Conservation (phyloP, 2,329 filamentous ascomycete genomes). For the Pyricularia sp. region DNA sequence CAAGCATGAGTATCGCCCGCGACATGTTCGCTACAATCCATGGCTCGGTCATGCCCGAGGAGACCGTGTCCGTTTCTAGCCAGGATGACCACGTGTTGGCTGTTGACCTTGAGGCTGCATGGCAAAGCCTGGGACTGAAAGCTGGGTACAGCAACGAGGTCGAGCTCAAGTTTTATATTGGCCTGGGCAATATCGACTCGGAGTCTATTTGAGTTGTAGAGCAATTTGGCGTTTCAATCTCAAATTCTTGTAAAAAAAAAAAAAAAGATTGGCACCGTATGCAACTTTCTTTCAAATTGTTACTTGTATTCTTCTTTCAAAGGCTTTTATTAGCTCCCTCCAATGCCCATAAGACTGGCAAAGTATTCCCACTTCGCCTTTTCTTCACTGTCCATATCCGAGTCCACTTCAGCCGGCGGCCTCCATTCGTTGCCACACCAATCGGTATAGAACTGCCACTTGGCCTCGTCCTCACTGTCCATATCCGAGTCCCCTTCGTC, state of each 20-base stretch:
- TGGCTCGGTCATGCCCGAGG: slow-evolving; percentile 52
- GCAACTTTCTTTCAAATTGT: background rate
- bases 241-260: too few species aligned
- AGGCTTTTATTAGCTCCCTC: too few species aligned
- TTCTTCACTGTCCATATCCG: background rate
- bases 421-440: background rate
- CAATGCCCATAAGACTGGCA: too few species aligned
- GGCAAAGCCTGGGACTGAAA: slow-evolving; percentile 58
- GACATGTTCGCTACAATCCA: slow-evolving; percentile 66
- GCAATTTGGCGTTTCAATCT: background rate
- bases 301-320: background rate
- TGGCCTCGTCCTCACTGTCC: background rate
- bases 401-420: background rate
- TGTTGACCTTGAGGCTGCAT: slow-evolving; percentile 65
- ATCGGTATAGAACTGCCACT: background rate
- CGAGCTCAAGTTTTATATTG: slow-evolving; percentile 49
- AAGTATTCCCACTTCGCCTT: too few species aligned
- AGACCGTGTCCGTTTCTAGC: slow-evolving; percentile 48
- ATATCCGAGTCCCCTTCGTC: background rate
- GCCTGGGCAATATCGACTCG: background rate
- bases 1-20: slow-evolving; percentile 42
- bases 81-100: slow-evolving; percentile 50
- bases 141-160: slow-evolving; percentile 73
- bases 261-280: background rate
- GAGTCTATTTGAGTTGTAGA: background rate